phyloP scores from a whole-genome alignment of 257 asterid species.

The Salvia rosmarinus region DNA sequence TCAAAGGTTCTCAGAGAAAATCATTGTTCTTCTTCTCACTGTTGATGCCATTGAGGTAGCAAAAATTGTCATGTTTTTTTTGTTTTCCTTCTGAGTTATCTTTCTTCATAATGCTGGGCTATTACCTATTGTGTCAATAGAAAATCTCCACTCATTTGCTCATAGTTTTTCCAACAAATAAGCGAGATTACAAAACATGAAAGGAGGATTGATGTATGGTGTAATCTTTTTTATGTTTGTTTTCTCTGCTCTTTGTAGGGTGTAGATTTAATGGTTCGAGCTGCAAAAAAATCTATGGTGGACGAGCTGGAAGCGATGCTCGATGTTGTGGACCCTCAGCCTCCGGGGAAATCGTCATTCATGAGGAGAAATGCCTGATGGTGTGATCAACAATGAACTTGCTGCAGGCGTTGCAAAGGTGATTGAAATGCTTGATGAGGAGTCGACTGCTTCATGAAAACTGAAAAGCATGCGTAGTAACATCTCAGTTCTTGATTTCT shows the following conservation, averaged over 20 bases:
- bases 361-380: constrained; percentile 93
- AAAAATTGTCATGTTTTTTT: no score
- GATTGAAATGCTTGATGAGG: constrained; percentile 75
- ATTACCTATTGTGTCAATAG: no score
- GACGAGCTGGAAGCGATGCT: constrained; percentile 97
- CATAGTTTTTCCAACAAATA: no score
- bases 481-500: no score
- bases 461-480: no score
- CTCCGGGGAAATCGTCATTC: constrained; percentile 53
- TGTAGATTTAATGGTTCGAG: constrained; percentile 74
- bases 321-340: constrained; percentile 88
- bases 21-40: constrained; percentile 88
- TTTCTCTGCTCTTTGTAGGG: constrained; percentile 51
- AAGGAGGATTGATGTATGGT: no score
- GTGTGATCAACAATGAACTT: constrained; percentile 64
- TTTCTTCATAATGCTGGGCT: not conserved
- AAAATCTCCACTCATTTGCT: no score
- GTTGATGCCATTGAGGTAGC: constrained; percentile 93
- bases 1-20: constrained; percentile 87
- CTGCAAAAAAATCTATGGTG: constrained; percentile 76
- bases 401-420: constrained; percentile 95
- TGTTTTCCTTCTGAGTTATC: not conserved
- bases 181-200: no score
- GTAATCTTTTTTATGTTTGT: no score
- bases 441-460: constrained; percentile 6